phyloP scores from a whole-genome alignment of 1,284 basidiomycete species.

The Polyporus tsugae region DNA sequence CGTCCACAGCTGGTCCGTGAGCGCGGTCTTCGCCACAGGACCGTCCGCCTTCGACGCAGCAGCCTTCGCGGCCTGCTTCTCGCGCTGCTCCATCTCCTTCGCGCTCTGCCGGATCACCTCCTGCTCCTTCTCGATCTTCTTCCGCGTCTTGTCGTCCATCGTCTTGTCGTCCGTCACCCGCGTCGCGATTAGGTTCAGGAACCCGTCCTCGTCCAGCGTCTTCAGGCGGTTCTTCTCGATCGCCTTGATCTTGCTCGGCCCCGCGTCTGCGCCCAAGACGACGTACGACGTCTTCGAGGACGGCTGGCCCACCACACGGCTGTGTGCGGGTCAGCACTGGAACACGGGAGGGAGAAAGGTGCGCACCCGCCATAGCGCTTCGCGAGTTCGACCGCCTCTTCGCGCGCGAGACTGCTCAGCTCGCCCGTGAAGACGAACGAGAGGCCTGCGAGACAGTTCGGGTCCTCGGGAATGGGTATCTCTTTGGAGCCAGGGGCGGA shows the following conservation, averaged over 20 bases:
- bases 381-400: constrained; percentile 88
- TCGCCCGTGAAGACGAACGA: constrained; percentile 98
- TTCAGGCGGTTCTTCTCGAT: constrained; percentile 84
- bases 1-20: constrained; percentile 87
- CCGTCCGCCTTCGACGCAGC: neutral
- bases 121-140: constrained; percentile 86
- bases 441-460: constrained; percentile 87
- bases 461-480: constrained; percentile 76
- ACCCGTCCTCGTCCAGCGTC: constrained; percentile 89
- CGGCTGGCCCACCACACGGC: constrained; percentile 87
- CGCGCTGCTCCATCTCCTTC: constrained; percentile 77
- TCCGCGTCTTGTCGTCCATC: constrained; percentile 83
- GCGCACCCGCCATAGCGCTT: constrained; percentile 93
- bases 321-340: constrained; percentile 41
- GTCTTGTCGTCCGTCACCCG: constrained; percentile 52
- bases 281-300: constrained; percentile 94
- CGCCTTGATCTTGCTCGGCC: constrained; percentile 85
- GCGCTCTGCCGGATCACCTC: constrained; percentile 78
- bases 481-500: constrained; percentile 82
- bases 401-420: constrained; percentile 85
- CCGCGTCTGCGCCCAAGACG: constrained; percentile 89
- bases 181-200: constrained; percentile 83
- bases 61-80: constrained; percentile 57
- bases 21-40: neutral
- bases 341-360: neutral